Evolutionary conservation across 495 filamentous ascomycete species (phyloP).

Genomic region (Hyaloscypha variabilis): DNA sequence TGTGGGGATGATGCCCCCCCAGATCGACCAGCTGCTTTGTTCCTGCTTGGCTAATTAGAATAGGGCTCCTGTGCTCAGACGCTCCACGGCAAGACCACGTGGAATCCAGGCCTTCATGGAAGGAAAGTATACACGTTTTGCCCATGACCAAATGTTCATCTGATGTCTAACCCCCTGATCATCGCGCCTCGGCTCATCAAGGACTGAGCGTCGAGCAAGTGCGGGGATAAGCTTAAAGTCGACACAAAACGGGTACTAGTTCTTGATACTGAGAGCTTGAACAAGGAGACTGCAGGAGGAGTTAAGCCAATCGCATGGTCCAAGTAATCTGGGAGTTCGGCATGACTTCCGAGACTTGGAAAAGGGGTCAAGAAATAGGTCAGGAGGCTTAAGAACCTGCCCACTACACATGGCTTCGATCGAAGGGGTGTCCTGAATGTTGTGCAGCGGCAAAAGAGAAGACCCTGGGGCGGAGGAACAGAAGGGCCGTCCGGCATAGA

Average conservation of each 20-base stretch:
- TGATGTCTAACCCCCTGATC: neutral
- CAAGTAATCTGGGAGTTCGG: neutral
- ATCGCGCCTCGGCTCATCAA: conserved; percentile 23
- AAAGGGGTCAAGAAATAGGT: neutral
- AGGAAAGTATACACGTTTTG: neutral
- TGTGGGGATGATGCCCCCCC: too few species aligned
- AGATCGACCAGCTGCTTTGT: too few species aligned
- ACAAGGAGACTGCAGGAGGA: neutral
- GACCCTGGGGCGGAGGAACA: neutral
- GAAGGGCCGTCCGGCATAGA: neutral
- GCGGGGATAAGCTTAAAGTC: neutral
- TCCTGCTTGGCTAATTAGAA: too few species aligned
- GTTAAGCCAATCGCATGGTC: neutral
- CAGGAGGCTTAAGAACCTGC: neutral
- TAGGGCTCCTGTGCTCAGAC: neutral
- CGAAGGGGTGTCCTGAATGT: neutral
- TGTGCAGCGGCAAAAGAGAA: neutral
- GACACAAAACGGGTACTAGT: neutral
- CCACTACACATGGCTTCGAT: neutral
- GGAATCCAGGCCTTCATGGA: neutral
- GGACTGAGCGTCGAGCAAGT: neutral
- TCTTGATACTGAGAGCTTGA: neutral
- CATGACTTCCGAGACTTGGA: neutral
- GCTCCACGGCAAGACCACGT: neutral
- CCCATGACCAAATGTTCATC: neutral